Conservation (phyloP, 805 yeast genomes). For the Candida coquimbonensis region DNA sequence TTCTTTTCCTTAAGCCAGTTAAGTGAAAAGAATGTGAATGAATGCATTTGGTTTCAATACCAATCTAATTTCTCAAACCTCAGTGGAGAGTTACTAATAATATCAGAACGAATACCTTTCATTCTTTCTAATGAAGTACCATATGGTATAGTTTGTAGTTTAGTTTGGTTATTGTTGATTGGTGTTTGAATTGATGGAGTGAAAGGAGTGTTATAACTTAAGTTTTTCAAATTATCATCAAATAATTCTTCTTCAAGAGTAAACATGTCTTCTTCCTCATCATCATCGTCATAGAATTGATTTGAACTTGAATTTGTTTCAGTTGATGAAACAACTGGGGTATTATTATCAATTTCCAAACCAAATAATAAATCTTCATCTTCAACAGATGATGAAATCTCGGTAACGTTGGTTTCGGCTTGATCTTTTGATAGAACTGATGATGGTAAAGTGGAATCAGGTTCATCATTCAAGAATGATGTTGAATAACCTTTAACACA, state of each 20-base stretch:
- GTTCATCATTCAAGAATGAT: slow-evolving; percentile 3
- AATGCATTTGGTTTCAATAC: slow-evolving; percentile 1
- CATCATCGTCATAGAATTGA: slow-evolving; percentile 1
- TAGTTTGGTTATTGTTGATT: neutral
- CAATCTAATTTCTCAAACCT: slow-evolving; percentile 10
- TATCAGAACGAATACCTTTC: neutral
- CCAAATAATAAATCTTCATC: slow-evolving; percentile 12
- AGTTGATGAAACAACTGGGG: slow-evolving; percentile 1
- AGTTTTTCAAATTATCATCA: neutral
- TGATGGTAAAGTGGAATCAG: neutral
- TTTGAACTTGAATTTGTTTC: neutral
- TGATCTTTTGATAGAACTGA: neutral
- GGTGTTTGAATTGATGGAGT: slow-evolving; percentile 11
- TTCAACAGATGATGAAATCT: neutral
- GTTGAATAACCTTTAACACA: slow-evolving; percentile 7
- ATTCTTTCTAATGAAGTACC: slow-evolving; percentile 1
- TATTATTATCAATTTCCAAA: slow-evolving; percentile 8
- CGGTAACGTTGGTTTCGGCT: neutral
- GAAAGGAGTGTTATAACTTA: slow-evolving; percentile 7
- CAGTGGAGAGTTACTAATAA: slow-evolving; percentile 6
- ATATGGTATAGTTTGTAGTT: neutral
- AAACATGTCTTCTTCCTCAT: neutral
- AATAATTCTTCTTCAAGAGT: slow-evolving; percentile 4
- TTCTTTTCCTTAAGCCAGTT: neutral
- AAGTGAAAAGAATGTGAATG: neutral